Evolutionary conservation across 495 filamentous ascomycete species (phyloP), one percentile per base, ranked within the genome.

Genomic region (Neurospora hispaniola): DNA sequence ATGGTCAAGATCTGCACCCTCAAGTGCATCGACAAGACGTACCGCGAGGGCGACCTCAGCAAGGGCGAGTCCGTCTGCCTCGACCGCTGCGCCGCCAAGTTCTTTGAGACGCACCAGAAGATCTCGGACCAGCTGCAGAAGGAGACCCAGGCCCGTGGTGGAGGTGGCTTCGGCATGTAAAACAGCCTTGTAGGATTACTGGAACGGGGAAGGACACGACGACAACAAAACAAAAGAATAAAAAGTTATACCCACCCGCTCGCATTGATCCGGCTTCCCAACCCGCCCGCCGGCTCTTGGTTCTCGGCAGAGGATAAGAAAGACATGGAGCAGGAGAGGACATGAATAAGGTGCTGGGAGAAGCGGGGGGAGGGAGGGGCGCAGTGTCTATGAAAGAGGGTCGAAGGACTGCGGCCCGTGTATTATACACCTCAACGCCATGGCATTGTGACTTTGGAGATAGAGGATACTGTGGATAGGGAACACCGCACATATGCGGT

Each of bases 11-110:
- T 93, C 72, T 99, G 96, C 87, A 89, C 90, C 73, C 88, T 90
- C 81, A 99, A 99, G 84, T 99, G 96, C 82, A 88, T 99, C 71
- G 94, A 94, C 73, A 85, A 82, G 76, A 89, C 93, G 74, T 99
- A 98, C 88, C 93, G 93, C 78, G 96, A 99, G 86, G 87, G 87
- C 79, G 96, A 98, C 73, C 89, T 99, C 74, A 96, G 97, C 88
- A 99, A 99, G 86, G 96, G 96, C 86, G 96, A 99, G 84, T 92
- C 91, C 71, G 96, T 98, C 75, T 99, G 96, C 85, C 89, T 99
- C 75, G 96, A 99, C 85, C 92, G 96, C 74, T 99, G 96, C 84
- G 90, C 95, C 44, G 86, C 91, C 79, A 99, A 99, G 86, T 98
- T 98, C 88, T 97, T 99, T 84, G 96, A 99, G 74, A 94, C 97